Evolutionary conservation across 176 grass and related monocot genomes (phyloP).

Genomic region (Carex myosuroides): DNA sequence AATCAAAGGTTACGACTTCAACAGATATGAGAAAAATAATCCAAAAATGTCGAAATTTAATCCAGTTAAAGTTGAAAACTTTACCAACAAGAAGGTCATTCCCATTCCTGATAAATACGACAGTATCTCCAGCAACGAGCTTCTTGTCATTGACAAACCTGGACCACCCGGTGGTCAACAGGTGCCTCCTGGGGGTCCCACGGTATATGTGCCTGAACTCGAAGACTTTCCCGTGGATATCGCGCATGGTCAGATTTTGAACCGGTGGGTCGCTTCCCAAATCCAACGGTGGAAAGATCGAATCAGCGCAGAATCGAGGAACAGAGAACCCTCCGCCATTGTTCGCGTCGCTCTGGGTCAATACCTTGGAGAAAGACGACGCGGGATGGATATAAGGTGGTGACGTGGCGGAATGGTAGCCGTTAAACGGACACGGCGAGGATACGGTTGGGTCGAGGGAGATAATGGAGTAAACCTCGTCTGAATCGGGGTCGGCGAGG

Average conservation of each 20-base stretch:
- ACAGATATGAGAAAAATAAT: neutral
- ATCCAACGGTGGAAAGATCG: constrained; percentile 55
- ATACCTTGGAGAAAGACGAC: constrained; percentile 36
- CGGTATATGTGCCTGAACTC: constrained; percentile 76
- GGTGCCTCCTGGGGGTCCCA: constrained; percentile 65
- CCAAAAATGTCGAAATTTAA: neutral
- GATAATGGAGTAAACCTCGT: constrained; percentile 49
- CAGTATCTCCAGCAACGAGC: constrained; percentile 48
- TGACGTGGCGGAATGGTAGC: neutral
- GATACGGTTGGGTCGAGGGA: constrained; percentile 24
- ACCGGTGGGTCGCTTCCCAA: constrained; percentile 38
- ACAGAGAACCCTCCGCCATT: constrained; percentile 81
- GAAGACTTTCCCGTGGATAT: constrained; percentile 17
- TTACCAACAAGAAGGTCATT: constrained; percentile 8
- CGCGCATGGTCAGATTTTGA: constrained; percentile 42
- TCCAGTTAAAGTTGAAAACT: neutral
- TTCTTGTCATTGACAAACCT: constrained; percentile 72
- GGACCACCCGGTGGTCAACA: constrained; percentile 80
- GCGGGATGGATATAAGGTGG: neutral
- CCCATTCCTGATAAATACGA: constrained; percentile 42
- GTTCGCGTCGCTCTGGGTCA: constrained; percentile 84
- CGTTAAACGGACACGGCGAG: no score
- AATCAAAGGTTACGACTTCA: neutral
- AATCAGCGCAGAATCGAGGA: constrained; percentile 54
- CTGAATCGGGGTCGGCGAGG: constrained; percentile 29